phyloP scores from a whole-genome alignment of 139 green algal genomes.

The Trebouxia sp. region DNA sequence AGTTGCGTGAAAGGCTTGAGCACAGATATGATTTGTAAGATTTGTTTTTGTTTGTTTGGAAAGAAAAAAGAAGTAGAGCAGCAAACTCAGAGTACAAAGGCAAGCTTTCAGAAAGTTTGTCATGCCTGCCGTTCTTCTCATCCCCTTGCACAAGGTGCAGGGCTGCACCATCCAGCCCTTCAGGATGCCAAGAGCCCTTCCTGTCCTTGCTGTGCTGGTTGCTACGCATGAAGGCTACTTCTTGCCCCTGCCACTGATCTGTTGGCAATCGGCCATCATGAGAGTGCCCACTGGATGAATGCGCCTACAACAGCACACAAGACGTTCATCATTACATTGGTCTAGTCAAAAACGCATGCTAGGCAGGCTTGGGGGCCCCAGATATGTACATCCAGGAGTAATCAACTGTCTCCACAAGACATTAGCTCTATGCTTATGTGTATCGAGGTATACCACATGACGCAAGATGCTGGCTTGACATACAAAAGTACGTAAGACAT shows the following conservation, averaged over 20 bases:
- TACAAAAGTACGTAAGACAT: no score
- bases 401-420: no score
- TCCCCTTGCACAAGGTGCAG: constrained; percentile 74
- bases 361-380: no score
- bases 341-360: no score
- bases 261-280: constrained; percentile 34
- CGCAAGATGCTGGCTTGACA: not conserved
- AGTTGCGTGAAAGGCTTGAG: no score
- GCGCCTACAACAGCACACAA: not conserved
- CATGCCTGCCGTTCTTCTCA: constrained; percentile 54
- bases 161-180: constrained; percentile 56
- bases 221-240: constrained; percentile 75
- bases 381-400: no score
- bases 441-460: no score
- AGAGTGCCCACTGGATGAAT: not conserved
- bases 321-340: no score
- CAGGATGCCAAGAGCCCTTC: constrained; percentile 66
- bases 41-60: no score
- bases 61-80: no score
- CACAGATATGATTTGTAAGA: no score
- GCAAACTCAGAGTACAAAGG: not conserved
- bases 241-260: constrained; percentile 51
- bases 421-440: no score
- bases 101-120: not conserved
- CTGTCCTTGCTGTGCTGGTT: constrained; percentile 76